Conservation (phyloP, 2,329 filamentous ascomycete species). For the Cladosporium velox region DNA sequence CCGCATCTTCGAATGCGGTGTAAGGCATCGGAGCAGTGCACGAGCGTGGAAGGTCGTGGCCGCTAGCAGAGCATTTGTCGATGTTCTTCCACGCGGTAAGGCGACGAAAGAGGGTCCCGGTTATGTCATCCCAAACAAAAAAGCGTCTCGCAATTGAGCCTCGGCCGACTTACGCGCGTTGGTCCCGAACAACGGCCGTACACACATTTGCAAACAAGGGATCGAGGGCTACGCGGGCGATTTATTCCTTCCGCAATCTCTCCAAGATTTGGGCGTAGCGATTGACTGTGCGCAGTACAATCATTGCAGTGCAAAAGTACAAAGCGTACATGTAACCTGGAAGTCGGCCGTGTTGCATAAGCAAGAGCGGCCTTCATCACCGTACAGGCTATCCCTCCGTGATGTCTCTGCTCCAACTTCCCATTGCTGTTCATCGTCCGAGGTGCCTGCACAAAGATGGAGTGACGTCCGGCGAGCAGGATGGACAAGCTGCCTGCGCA, state of each 20-base stretch:
- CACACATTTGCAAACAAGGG: background rate
- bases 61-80: conserved; percentile 5
- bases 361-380: conserved; percentile 6
- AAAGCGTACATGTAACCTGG: background rate
- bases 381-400: conserved; percentile 12
- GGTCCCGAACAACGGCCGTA: conserved; percentile 13
- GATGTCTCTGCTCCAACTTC: background rate
- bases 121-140: conserved; percentile 18
- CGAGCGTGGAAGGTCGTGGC: conserved; percentile 10
- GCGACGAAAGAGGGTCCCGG: background rate
- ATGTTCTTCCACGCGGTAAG: conserved; percentile 17
- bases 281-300: background rate
- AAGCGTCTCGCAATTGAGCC: background rate
- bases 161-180: conserved; percentile 6
- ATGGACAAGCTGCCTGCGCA: background rate
- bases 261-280: background rate
- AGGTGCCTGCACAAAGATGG: conserved; percentile 3
- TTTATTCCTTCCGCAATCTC: background rate
- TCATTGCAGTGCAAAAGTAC: background rate
- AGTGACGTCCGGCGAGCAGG: background rate
- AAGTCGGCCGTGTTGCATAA: conserved; percentile 2
- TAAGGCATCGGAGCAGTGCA: conserved; percentile 18
- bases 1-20: background rate
- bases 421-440: background rate
- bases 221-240: background rate